These are phyloP conservation scores for Hericium rajendrae DNA, from an alignment of 768 basidiomycete species.

Conservation along the genomic window DNA sequence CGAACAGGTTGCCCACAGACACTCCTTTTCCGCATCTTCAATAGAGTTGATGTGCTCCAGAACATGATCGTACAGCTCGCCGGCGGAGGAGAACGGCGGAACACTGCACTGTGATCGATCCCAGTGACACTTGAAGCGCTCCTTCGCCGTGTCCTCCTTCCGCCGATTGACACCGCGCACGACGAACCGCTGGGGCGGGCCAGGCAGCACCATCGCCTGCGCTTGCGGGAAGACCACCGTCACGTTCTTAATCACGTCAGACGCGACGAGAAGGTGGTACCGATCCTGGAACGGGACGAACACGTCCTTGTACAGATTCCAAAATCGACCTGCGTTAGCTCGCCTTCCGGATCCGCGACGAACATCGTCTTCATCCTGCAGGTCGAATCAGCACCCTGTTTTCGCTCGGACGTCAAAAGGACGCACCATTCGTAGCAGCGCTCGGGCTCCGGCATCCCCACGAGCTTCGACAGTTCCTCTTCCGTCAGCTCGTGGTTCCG, in stretches of 20 bases:
- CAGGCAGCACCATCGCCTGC: slow-evolving; percentile 76
- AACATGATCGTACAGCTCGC: slow-evolving; percentile 69
- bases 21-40: slow-evolving; percentile 39
- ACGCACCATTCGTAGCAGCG: slow-evolving; percentile 76
- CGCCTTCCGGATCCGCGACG: slow-evolving; percentile 60
- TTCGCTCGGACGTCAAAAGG: not conserved
- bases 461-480: slow-evolving; percentile 55
- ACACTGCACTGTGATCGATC: slow-evolving; percentile 46
- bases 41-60: slow-evolving; percentile 36
- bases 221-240: slow-evolving; percentile 78
- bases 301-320: slow-evolving; percentile 84
- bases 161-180: slow-evolving; percentile 77
- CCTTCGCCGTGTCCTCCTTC: slow-evolving; percentile 44
- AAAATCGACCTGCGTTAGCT: slow-evolving; percentile 89
- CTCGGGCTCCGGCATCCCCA: slow-evolving; percentile 59
- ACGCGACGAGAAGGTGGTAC: slow-evolving; percentile 64
- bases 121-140: slow-evolving; percentile 76
- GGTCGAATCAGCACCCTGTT: not conserved
- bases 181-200: slow-evolving; percentile 67
- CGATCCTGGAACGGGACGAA: slow-evolving; percentile 55
- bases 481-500: slow-evolving; percentile 58
- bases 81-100: slow-evolving; percentile 37
- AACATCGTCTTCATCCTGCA: slow-evolving; percentile 86
- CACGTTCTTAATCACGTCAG: slow-evolving; percentile 93
- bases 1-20: slow-evolving; percentile 67